Evolutionary conservation across 331 rosid genomes (phyloP).

Genomic region (Dryas integrifolia): DNA sequence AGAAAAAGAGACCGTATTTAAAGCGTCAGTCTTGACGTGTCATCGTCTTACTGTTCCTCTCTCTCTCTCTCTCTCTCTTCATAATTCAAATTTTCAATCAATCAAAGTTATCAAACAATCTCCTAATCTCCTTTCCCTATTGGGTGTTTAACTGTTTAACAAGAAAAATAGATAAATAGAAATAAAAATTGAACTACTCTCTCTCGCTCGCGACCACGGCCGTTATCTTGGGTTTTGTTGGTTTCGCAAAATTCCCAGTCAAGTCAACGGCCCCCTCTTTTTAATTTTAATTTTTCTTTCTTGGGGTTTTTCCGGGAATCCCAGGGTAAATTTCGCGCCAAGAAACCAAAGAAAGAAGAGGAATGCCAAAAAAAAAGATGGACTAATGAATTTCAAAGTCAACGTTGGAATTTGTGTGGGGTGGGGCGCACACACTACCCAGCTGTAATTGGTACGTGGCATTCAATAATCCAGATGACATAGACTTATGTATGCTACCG

Average conservation of each 20-base stretch:
- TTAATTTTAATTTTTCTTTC: too few species aligned
- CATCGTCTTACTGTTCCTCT: not conserved
- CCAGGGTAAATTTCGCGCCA: not conserved
- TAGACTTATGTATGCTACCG: too few species aligned
- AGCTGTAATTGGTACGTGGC: slow-evolving; percentile 22
- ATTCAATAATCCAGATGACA: not conserved
- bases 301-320: not conserved
- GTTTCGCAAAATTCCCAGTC: not conserved
- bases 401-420: not conserved
- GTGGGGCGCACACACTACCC: not conserved
- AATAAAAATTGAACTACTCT: not conserved
- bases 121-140: not conserved
- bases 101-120: not conserved
- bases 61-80: not conserved
- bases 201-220: not conserved
- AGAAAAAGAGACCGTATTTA: slow-evolving; percentile 3
- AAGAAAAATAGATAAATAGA: too few species aligned
- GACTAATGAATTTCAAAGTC: slow-evolving; percentile 5
- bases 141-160: not conserved
- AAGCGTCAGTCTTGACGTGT: slow-evolving; percentile 33
- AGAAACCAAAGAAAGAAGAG: too few species aligned
- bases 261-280: not conserved
- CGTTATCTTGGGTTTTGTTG: not conserved
- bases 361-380: not conserved
- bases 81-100: not conserved